Conservation (phyloP, 1,284 basidiomycete genomes). For the Coniferiporia weirii region DNA sequence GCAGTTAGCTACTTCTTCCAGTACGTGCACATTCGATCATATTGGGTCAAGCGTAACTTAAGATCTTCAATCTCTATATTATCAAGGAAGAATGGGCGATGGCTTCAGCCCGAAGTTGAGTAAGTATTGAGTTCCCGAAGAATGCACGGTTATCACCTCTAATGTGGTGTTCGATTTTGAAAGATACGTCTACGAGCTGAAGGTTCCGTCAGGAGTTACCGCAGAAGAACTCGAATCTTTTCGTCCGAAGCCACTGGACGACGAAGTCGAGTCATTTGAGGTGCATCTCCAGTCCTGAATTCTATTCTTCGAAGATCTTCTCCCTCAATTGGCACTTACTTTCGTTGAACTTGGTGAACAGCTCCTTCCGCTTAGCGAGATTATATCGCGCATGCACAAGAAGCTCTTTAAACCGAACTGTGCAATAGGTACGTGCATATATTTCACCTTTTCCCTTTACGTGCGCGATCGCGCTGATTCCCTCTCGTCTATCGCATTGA, state of each 20-base stretch:
- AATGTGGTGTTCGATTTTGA: neutral
- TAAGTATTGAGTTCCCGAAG: conserved; percentile 33
- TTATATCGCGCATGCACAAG: conserved; percentile 51
- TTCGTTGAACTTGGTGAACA: conserved; percentile 27
- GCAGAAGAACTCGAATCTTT: conserved; percentile 43
- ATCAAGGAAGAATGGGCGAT: conserved; percentile 61
- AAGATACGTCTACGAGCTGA: conserved; percentile 79
- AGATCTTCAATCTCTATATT: conserved; percentile 21
- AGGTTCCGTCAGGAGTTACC: conserved; percentile 43
- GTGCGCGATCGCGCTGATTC: neutral
- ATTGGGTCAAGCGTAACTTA: neutral
- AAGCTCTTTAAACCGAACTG: conserved; percentile 86
- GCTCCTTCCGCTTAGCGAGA: conserved; percentile 53
- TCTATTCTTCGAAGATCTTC: neutral
- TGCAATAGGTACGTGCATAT: conserved; percentile 50
- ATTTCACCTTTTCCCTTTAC: neutral
- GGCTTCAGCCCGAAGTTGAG: conserved; percentile 86
- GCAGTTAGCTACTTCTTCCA: conserved; percentile 65
- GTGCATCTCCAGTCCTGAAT: conserved; percentile 32
- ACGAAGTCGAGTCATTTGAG: conserved; percentile 90
- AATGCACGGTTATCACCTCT: neutral
- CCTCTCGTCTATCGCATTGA: neutral
- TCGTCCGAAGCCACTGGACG: conserved; percentile 75
- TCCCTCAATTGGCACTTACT: neutral
- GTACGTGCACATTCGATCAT: conserved; percentile 32